Evolutionary conservation across 805 yeast species (phyloP).

Genomic region (Jamesozyma spencerorum): DNA sequence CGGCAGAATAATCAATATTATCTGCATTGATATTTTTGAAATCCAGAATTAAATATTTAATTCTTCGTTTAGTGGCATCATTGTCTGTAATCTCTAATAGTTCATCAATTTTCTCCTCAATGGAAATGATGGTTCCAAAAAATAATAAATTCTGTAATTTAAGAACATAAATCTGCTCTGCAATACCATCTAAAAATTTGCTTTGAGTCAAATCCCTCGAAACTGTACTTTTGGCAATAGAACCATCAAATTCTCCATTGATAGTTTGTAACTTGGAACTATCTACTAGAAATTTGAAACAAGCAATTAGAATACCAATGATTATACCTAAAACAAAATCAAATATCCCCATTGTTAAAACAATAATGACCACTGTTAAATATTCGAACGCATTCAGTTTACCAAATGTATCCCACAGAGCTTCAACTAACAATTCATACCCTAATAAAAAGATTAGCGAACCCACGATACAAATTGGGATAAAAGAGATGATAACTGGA

Average conservation of each 20-base stretch:
- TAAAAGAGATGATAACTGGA: slow-evolving; percentile 84
- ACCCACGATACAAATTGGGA: slow-evolving; percentile 95
- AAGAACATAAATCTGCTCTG: slow-evolving; percentile 80
- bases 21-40: slow-evolving; percentile 64
- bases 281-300: slow-evolving; percentile 89
- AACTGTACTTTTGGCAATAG: slow-evolving; percentile 84
- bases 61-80: slow-evolving; percentile 40
- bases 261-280: slow-evolving; percentile 80
- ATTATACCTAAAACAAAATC: slow-evolving; percentile 91
- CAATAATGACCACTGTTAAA: slow-evolving; percentile 72
- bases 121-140: slow-evolving; percentile 91
- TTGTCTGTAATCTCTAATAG: slow-evolving; percentile 47
- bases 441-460: slow-evolving; percentile 84
- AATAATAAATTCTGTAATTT: slow-evolving; percentile 83
- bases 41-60: slow-evolving; percentile 75
- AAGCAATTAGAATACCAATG: slow-evolving; percentile 84
- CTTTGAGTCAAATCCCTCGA: slow-evolving; percentile 84
- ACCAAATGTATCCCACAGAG: slow-evolving; percentile 76
- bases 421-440: slow-evolving; percentile 79
- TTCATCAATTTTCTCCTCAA: slow-evolving; percentile 64
- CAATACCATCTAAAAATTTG: slow-evolving; percentile 73
- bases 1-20: slow-evolving; percentile 85
- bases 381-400: slow-evolving; percentile 71
- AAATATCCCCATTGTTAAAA: slow-evolving; percentile 89
- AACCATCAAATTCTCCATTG: slow-evolving; percentile 75